Evolutionary conservation across 75 land plant species (phyloP).

Genomic region (Pinus tabuliformis): DNA sequence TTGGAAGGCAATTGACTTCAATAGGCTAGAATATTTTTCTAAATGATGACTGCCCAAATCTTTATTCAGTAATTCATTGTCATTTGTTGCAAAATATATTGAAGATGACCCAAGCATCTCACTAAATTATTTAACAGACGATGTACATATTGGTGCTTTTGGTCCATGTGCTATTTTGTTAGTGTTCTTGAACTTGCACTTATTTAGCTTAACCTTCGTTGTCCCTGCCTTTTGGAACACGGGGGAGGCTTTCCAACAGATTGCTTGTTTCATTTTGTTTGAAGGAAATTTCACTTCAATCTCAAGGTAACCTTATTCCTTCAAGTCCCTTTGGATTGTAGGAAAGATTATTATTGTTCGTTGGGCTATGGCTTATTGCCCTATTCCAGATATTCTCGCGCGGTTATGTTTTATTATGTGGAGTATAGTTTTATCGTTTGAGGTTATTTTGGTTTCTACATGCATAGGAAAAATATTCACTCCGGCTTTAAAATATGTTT

Average conservation of each 20-base stretch:
- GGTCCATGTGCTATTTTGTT: not conserved
- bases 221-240: slow-evolving; percentile 4
- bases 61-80: slow-evolving; percentile 9
- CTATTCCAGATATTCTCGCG: not conserved
- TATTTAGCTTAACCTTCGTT: not conserved
- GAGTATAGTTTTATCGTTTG: not conserved
- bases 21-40: slow-evolving; percentile 4
- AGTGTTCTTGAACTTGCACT: not conserved
- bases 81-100: slow-evolving; percentile 7
- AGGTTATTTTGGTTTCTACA: not conserved
- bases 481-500: not conserved
- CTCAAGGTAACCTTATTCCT: not conserved
- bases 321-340: slow-evolving; percentile 7
- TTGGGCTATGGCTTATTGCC: not conserved
- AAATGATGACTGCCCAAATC: slow-evolving; percentile 2
- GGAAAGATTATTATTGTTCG: not conserved
- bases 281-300: not conserved
- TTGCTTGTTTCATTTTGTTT: not conserved
- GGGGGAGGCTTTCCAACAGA: not conserved
- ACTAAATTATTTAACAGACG: not conserved
- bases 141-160: slow-evolving; percentile 10
- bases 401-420: not conserved
- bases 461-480: not conserved
- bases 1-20: slow-evolving; percentile 1
- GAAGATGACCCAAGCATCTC: not conserved